Base-by-base conservation (phyloP, 108 stramenopile genomes). In the Pseudonitzschia pungens region DNA sequence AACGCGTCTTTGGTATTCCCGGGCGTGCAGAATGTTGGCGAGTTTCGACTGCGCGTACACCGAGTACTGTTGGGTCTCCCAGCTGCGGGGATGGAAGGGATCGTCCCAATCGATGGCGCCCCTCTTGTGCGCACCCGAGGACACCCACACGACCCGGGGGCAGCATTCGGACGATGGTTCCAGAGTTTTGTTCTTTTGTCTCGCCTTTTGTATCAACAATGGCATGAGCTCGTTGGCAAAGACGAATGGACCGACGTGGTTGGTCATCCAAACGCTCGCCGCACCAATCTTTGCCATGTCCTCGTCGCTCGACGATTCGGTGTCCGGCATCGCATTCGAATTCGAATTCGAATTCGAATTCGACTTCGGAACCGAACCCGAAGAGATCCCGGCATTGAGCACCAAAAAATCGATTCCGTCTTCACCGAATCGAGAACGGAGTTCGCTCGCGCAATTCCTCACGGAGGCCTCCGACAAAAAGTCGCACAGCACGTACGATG, bases 41-140 rank as follows among this genome's bases (percentile, higher is more conserved):
- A 67, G 66, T 50, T 67, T 67, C 16, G 48, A 51, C 50, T 67
- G 66, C 14, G 22, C 66, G 50, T 67, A 67, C 22, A 62, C 32
- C n/a, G n/a, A n/a, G n/a, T n/a, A n/a, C n/a, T n/a, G n/a, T n/a
- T n/a, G n/a, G n/a, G n/a, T n/a, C n/a, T n/a, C n/a, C n/a, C n/a
- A n/a, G n/a, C n/a, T n/a, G n/a, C n/a, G n/a, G 16, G 50, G 44
- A 18, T 28, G 66, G 14, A 67, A 67, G 8, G 66, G 66, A 50
- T 67, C 45, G 8, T 48, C 66, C 66, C 66, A 67, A 21, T 51
- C 26, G 40, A 67, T 51, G 28, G 16, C 4, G 31, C 45, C 66
- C 22, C n/a, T 67, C 28, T 67, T 67, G 66, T 67, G 66, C 6
- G 66, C 66, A 10, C 66, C 66, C 16, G 66, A 67, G 28, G 66